phyloP scores from a whole-genome alignment of 2,329 filamentous ascomycete species.

The Fusarium piperis region DNA sequence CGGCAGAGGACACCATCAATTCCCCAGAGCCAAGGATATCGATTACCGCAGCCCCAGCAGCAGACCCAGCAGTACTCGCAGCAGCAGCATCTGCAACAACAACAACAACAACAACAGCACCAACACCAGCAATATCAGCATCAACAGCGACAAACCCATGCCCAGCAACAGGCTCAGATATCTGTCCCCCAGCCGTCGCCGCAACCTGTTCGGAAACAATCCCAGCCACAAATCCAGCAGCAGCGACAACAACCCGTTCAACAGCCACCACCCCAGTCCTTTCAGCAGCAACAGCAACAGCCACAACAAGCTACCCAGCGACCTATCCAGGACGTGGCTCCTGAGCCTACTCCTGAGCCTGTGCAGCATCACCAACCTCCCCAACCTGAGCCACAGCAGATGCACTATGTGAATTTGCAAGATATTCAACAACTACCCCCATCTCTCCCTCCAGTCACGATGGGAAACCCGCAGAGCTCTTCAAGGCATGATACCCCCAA shows the following conservation, averaged over 20 bases:
- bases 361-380: constrained; percentile 29
- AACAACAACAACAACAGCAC: constrained; percentile 11
- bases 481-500: constrained; percentile 22
- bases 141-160: constrained; percentile 22
- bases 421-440: constrained; percentile 49
- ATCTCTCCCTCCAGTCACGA: constrained; percentile 36
- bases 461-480: constrained; percentile 36
- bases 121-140: constrained; percentile 27
- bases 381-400: constrained; percentile 37
- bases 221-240: constrained; percentile 12
- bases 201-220: constrained; percentile 20
- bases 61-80: constrained; percentile 33
- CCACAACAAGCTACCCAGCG: constrained; percentile 29
- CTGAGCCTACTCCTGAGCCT: constrained; percentile 20
- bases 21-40: constrained; percentile 36
- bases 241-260: constrained; percentile 15
- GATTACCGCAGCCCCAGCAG: constrained; percentile 31
- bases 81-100: constrained; percentile 27
- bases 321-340: constrained; percentile 24
- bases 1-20: constrained; percentile 35
- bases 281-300: constrained; percentile 20
- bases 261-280: constrained; percentile 24
- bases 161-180: constrained; percentile 23
- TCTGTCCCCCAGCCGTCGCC: constrained; percentile 12
- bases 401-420: constrained; percentile 52